Evolutionary conservation across 2,329 filamentous ascomycete genomes (phyloP), one percentile per base, ranked within the genome.

Genomic region (Lachnellula occidentalis): DNA sequence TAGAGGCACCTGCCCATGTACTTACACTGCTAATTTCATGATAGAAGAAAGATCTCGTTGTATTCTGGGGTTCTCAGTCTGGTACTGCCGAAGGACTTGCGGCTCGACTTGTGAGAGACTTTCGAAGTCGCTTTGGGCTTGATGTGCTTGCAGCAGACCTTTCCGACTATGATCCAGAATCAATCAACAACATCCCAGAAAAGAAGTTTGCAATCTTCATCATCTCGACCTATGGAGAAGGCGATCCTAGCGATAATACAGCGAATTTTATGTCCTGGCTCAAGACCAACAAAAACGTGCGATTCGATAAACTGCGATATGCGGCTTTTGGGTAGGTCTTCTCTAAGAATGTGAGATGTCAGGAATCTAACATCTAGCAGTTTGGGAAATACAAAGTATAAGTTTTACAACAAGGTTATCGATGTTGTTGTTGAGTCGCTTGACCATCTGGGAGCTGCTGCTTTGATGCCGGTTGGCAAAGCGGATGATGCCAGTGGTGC

Each of bases 1-100:
- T 55, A 24, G 15, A 34, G 14, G 6, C 24, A 22, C 12, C 17
- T 21, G 14, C 39, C 46, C 46, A 8, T 34, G 17, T 11, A 14
- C 7, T 2, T 45, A 5, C n/a, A 5, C 14, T 14, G 31, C 34
- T 51, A 8, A 48, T 2, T 21, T 12, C 24, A 19, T 8, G 19
- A 34, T 34, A 61, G 54, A 50, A 53, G 5, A 59, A 61, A 54
- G 42, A 60, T 27, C 15, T 55, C 11, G 53, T 76, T 21, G 68
- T 77, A 36, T 75, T 78, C 66, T 78, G 72, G 72, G 74, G 74
- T n/a, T 76, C 74, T 2, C 75, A 77, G 56, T 75, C 74, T 4
- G 74, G 75, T 8, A 76, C 74, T 0, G 73, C 74, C 0, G 74
- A 77, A 57, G 67, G 69, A 9, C 70, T 76, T 49, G 74, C 74